Evolutionary conservation across 176 grass and related monocot genomes (phyloP), one percentile per base, ranked within the genome.

Genomic region (Oryza officinalis): DNA sequence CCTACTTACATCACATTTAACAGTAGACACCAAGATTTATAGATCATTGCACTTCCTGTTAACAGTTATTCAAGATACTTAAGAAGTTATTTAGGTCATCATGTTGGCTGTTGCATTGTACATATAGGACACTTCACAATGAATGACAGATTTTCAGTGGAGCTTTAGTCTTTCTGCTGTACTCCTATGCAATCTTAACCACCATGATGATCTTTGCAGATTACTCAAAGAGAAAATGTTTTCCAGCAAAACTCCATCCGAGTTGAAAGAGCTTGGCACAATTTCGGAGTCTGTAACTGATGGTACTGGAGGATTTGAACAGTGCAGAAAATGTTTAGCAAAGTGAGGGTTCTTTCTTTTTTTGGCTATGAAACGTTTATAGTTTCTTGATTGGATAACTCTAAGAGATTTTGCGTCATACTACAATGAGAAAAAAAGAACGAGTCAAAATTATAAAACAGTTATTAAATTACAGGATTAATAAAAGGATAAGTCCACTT

Each of bases 141-240:
- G 47, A 50, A 18, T 50, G 14, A 50, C 47, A 50, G 6, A 17
- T 1, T 57, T 9, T 8, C 6, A n/a, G 9, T 57, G 52, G 20
- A 57, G 52, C 52, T 50, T 50, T 50, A 18, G 14, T 10, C 17
- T 63, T 65, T 72, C 22, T 86, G 41, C 5, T 41, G 67, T 66
- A 61, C 8, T n/a, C n/a, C n/a, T 79, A 52, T 31, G 57, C 83
- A 67, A 77, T 74, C 26, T 71, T 22, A 71, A 27, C 26, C 64
- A 14, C 38, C 22, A n/a, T 44, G n/a, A 49, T 64, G 32, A 45
- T 76, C 8, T 76, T 54, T 88, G 52, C 83, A 89, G 86, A 44
- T 81, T 86, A 65, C 81, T 85, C 38, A 72, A 85, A 69, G 84
- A 72, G 27, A 83, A 93, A 61, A 81, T 10, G 86, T 74, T 91